These are phyloP conservation scores for Willaertia magna DNA, from an alignment of 208 protist species.

Conservation along the genomic window DNA sequence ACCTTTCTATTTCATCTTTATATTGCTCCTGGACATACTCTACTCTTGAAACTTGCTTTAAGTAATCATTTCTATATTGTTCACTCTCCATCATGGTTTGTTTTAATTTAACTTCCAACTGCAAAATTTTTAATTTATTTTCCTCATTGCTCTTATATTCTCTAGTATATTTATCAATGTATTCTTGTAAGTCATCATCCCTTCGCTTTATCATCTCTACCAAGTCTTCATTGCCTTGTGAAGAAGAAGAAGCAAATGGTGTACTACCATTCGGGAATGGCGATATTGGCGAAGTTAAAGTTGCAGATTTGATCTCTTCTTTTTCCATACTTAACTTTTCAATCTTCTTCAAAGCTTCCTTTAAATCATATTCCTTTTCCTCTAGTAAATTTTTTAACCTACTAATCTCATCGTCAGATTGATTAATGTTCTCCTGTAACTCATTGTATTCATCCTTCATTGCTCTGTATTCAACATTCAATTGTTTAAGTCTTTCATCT, in stretches of 20 bases:
- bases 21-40: background rate
- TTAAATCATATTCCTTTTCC: background rate
- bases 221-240: background rate
- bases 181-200: background rate
- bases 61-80: background rate
- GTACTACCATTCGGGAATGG: background rate
- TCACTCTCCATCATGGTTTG: background rate
- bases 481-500: background rate
- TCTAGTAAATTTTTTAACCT: background rate
- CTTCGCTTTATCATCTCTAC: background rate
- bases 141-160: background rate
- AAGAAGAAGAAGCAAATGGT: background rate
- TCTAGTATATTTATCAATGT: background rate
- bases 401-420: background rate
- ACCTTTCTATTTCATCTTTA: background rate
- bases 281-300: background rate
- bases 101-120: background rate
- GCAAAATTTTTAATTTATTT: background rate
- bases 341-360: background rate
- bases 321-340: background rate
- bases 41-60: background rate
- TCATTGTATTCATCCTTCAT: background rate
- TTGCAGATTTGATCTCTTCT: background rate
- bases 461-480: background rate
- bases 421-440: background rate